A percentile compares a stretch with the other conserved stretches of the same genome.
Evolutionary conservation across 257 asterid species (phyloP).

Genomic region (Catharanthus roseus): DNA sequence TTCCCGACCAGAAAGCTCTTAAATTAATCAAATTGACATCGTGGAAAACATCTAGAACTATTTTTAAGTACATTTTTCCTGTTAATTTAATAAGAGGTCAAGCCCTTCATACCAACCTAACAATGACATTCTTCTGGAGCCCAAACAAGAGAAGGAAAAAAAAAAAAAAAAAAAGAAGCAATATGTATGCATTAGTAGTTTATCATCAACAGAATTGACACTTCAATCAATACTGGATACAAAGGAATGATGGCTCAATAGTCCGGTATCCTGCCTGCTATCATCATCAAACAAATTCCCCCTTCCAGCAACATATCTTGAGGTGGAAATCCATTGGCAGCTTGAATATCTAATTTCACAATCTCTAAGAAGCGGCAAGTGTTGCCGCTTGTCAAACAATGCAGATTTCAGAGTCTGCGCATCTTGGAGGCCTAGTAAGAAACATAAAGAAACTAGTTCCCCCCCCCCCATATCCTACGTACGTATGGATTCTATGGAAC

Average conservation of each 20-base stretch:
- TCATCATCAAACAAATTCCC: too few relatives aligned
- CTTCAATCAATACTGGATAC: conserved; percentile 16
- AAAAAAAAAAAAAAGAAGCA: too few relatives aligned
- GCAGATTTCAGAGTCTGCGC: conserved; percentile 2
- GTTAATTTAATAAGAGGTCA: conserved; percentile 4
- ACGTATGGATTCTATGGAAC: conserved; percentile 8
- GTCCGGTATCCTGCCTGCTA: too few relatives aligned
- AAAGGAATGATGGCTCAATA: too few relatives aligned
- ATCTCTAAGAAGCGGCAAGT: background rate
- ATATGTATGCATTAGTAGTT: conserved; percentile 9
- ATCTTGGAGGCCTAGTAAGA: too few relatives aligned
- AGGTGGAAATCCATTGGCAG: background rate
- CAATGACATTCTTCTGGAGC: background rate
- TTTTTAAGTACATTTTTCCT: background rate
- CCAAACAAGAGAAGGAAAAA: background rate
- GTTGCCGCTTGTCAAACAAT: conserved; percentile 5
- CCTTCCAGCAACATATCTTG: conserved; percentile 4
- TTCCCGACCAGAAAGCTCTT: background rate
- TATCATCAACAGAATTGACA: conserved; percentile 2
- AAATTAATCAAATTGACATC: background rate
- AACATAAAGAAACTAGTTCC: conserved; percentile 2
- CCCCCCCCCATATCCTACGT: conserved; percentile 12
- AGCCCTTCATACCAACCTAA: background rate
- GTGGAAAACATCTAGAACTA: background rate
- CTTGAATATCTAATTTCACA: background rate